Evolutionary conservation across 345 rosid species (phyloP).

Genomic region (Tarenaya hassleriana): DNA sequence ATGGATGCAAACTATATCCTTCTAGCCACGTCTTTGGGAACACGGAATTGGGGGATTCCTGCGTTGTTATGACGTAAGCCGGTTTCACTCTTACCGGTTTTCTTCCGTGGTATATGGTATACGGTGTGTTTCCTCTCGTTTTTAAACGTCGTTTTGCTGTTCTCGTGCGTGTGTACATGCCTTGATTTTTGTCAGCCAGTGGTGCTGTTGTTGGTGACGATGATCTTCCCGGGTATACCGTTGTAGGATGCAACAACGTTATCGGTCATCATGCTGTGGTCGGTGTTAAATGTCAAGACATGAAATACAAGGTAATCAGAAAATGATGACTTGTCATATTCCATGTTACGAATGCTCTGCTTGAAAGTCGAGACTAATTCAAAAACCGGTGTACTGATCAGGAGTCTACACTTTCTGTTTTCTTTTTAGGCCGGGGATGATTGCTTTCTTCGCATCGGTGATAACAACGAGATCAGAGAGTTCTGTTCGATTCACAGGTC

Average conservation of each 20-base stretch:
- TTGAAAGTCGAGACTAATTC: conserved; percentile 1
- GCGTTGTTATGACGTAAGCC: conserved; percentile 77
- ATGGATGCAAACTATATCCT: too few relatives aligned
- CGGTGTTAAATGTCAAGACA: conserved; percentile 89
- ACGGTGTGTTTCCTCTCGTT: not conserved
- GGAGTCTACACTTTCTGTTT: conserved; percentile 3
- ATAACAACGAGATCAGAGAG: conserved; percentile 86
- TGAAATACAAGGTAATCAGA: conserved; percentile 66
- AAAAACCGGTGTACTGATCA: conserved; percentile 1
- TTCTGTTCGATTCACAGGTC: too few relatives aligned
- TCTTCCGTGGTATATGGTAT: not conserved
- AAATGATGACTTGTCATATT: not conserved
- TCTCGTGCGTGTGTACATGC: conserved; percentile 9
- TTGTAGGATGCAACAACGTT: too few relatives aligned
- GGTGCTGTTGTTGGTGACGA: too few relatives aligned
- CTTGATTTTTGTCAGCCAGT: too few relatives aligned
- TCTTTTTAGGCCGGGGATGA: conserved; percentile 60
- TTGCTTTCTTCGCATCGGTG: conserved; percentile 70
- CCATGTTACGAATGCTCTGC: not conserved
- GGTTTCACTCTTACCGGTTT: not conserved
- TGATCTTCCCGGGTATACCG: too few relatives aligned
- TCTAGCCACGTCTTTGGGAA: too few relatives aligned
- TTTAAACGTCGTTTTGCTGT: conserved; percentile 10
- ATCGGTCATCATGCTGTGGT: conserved; percentile 70
- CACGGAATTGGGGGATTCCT: conserved; percentile 62